Evolutionary conservation across 2,329 filamentous ascomycete genomes (phyloP).

Genomic region (Penicillium sp.): DNA sequence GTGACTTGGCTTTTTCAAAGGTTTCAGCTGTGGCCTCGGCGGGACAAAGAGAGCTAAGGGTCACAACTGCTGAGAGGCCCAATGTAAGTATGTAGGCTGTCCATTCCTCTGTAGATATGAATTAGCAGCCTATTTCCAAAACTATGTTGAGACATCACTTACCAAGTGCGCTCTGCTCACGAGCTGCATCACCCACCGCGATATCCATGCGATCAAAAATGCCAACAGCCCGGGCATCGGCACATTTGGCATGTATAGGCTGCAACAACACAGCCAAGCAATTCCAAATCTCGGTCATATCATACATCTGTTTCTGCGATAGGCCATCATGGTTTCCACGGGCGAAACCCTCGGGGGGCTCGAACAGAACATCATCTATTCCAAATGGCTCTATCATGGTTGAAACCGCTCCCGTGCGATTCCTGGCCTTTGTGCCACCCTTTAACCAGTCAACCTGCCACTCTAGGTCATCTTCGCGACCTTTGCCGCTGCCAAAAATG

Average conservation of each 20-base stretch:
- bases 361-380: slow-evolving; percentile 52
- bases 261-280: slow-evolving; percentile 55
- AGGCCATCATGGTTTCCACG: slow-evolving; percentile 54
- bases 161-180: slow-evolving; percentile 53
- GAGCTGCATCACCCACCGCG: slow-evolving; percentile 36
- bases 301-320: slow-evolving; percentile 54
- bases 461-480: slow-evolving; percentile 55
- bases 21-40: slow-evolving; percentile 40
- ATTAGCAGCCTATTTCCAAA: slow-evolving; percentile 3
- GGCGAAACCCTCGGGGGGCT: slow-evolving; percentile 55
- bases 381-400: slow-evolving; percentile 49
- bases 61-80: slow-evolving; percentile 53
- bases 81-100: slow-evolving; percentile 56
- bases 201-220: slow-evolving; percentile 55
- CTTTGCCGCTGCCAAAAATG: slow-evolving; percentile 57
- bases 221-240: slow-evolving; percentile 53
- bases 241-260: slow-evolving; percentile 51
- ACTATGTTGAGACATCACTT: slow-evolving; percentile 17
- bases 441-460: slow-evolving; percentile 61
- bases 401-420: slow-evolving; percentile 39
- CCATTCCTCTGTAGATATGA: slow-evolving; percentile 53
- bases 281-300: slow-evolving; percentile 63
- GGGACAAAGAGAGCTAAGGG: slow-evolving; percentile 44
- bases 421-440: slow-evolving; percentile 51
- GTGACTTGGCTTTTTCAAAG: slow-evolving; percentile 51